Base-by-base conservation (phyloP, 106 monocot species). In the Platanthera guangdongensis region DNA sequence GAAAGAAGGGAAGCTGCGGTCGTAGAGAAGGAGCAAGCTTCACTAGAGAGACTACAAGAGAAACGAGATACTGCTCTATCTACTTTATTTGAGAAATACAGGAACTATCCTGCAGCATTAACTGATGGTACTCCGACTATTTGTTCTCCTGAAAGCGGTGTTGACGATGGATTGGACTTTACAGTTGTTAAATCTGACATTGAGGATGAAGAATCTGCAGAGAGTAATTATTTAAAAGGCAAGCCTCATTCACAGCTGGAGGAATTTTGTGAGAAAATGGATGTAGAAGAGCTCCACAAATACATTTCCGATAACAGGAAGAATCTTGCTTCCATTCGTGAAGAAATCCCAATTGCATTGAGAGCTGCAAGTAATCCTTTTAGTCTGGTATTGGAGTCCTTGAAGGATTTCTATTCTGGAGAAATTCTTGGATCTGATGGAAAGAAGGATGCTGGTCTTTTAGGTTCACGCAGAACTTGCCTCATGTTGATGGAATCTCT, bases 401-500 rank as follows among this genome's bases (percentile, higher is more conserved):
- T 95, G 74, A 90, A 90, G 76, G 88, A 88, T 75, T 95, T 92
- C 73, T 90, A 95, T 77, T 71, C 86, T 39, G 85, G 85, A n/a
- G 95, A 95, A 46, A 80, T 75, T 67, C 21, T 88, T 62, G 76
- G 85, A 25, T 52, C 83, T 45, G 88, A 90, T 76, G 92, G 92
- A 25, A 95, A 95, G 79, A 95, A 95, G 76, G 95, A 95, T 82
- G 90, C 87, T 9, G 83, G 68, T 75, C 83, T 95, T 60, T 74
- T 95, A 82, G 95, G 95, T 49, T 16, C 90, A 15, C 86, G 92
- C 5, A 92, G 95, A 76, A 95, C 95, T 51, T 92, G 95, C 75
- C 80, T 95, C 25, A 95, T 92, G 95, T 76, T 92, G 75, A 90
- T 95, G 95, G 95, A 95, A 62, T 95, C 90, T 62, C 88, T 95